These are phyloP conservation scores for barrel medic (Medicago truncatula) DNA, from an alignment of 306 rosid genomes.

Conservation along the genomic window DNA sequence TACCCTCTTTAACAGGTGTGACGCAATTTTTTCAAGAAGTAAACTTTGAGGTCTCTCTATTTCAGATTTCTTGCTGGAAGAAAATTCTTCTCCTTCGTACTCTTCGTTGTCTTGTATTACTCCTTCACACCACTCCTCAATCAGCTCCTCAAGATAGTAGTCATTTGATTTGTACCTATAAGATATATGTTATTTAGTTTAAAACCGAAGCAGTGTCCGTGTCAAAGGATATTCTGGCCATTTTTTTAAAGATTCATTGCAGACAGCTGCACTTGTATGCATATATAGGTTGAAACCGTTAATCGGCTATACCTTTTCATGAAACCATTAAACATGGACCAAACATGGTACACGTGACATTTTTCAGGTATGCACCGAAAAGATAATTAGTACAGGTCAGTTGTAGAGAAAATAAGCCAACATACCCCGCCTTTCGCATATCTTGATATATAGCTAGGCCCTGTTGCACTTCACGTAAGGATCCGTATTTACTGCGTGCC, in stretches of 20 bases:
- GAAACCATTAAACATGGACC: constrained; percentile 30
- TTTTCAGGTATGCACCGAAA: constrained; percentile 22
- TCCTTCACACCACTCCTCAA: constrained; percentile 98
- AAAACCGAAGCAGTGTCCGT: constrained; percentile 8
- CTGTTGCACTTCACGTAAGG: constrained; percentile 82
- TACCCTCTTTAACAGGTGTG: constrained; percentile 74
- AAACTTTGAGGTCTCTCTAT: constrained; percentile 65
- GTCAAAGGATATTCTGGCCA: constrained; percentile 32
- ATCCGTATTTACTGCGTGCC: constrained; percentile 81
- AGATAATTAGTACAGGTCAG: constrained; percentile 20
- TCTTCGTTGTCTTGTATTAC: constrained; percentile 67
- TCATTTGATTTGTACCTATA: constrained; percentile 85
- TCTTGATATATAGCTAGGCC: constrained; percentile 87
- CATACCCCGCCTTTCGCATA: constrained; percentile 94
- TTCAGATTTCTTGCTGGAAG: constrained; percentile 52
- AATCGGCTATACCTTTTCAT: constrained; percentile 10
- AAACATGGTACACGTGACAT: constrained; percentile 22
- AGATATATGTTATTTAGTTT: constrained; percentile 20
- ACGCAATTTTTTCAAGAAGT: constrained; percentile 88
- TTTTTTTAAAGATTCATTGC: background rate
- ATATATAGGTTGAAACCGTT: constrained; percentile 25
- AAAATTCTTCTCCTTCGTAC: constrained; percentile 59
- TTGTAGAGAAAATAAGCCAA: constrained; percentile 1
- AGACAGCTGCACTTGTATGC: background rate
- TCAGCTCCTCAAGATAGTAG: constrained; percentile 73